Base-by-base conservation (phyloP, 805 yeast species). In the Barnettozyma salicaria region DNA sequence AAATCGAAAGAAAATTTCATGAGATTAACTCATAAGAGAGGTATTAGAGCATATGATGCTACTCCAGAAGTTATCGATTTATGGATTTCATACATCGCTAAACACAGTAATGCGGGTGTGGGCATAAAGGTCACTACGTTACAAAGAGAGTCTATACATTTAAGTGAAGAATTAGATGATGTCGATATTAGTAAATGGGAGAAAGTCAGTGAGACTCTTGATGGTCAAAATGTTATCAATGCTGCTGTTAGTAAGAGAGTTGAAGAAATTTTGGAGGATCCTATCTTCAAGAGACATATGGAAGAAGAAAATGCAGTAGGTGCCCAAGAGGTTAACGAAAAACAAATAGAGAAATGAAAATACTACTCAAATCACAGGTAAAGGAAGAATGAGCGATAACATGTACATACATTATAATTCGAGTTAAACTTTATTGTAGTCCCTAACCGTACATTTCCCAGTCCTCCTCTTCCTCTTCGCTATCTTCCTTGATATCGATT, bases 1-100 rank as follows among this genome's bases (percentile, higher is more conserved):
- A 89, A 88, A 59, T 73, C 92, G 8, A 92, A 92, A 64, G 95
- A 90, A 65, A 92, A 90, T 68, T 92, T 84, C 63, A 84, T 85
- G 65, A 79, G 97, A 65, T 71, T 75, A 33, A 92, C 97, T 1
- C 84, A 76, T 59, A 77, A 80, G 50, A 76, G 95, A 44, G 59
- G 74, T 42, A 67, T 92, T 47, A 72, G 70, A 48, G 83, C 87
- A 20, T 88, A 76, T 70, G 97, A 92, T 59, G 75, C 96, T 13
- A 78, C 83, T 41, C 80, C 89, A 1, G 95, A 86, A 54, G 80
- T 83, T 5, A 65, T 92, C 29, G 95, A 92, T 58, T 63, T 84
- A 35, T 79, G 88, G 77, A 67, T 90, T 39, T 76, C 92, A 19
- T 81, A 80, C 47, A 65, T 90, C 38, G 74, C 80, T 48, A 83